phyloP scores from a whole-genome alignment of 2,329 filamentous ascomycete genomes.

The Aspergillus hortae region DNA sequence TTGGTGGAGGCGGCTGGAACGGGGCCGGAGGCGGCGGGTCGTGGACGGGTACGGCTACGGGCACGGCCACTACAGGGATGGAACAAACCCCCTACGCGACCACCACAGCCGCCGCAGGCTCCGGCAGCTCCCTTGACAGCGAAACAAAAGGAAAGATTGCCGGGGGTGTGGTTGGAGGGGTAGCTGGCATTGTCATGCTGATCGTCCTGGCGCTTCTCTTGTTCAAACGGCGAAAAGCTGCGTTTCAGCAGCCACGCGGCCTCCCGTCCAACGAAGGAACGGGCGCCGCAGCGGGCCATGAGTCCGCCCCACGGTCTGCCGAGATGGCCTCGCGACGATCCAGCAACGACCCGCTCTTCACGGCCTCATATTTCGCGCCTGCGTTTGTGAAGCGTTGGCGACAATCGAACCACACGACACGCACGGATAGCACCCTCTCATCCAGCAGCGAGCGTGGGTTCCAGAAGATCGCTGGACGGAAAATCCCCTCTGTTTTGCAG shows the following conservation, averaged over 20 bases:
- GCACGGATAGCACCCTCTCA: constrained; percentile 32
- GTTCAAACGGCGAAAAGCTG: constrained; percentile 39
- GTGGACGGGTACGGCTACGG: background rate
- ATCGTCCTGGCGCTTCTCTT: constrained; percentile 33
- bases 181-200: constrained; percentile 56
- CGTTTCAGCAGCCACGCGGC: constrained; percentile 16
- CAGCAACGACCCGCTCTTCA: constrained; percentile 37
- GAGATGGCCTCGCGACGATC: constrained; percentile 37
- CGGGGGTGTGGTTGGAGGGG: constrained; percentile 60
- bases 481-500: constrained; percentile 45
- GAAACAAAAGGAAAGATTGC: constrained; percentile 53
- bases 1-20: constrained; percentile 3
- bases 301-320: constrained; percentile 15
- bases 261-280: constrained; percentile 23
- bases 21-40: constrained; percentile 12
- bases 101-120: constrained; percentile 6
- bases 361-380: constrained; percentile 34
- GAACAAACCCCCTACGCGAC: constrained; percentile 1
- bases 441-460: constrained; percentile 45
- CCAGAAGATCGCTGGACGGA: constrained; percentile 48
- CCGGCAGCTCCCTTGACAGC: constrained; percentile 18
- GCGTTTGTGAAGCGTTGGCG: constrained; percentile 41
- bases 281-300: constrained; percentile 8
- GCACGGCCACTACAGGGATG: background rate
- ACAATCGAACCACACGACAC: constrained; percentile 33